Evolutionary conservation across 345 rosid species (phyloP).

Genomic region (Toxicodendron radicans): DNA sequence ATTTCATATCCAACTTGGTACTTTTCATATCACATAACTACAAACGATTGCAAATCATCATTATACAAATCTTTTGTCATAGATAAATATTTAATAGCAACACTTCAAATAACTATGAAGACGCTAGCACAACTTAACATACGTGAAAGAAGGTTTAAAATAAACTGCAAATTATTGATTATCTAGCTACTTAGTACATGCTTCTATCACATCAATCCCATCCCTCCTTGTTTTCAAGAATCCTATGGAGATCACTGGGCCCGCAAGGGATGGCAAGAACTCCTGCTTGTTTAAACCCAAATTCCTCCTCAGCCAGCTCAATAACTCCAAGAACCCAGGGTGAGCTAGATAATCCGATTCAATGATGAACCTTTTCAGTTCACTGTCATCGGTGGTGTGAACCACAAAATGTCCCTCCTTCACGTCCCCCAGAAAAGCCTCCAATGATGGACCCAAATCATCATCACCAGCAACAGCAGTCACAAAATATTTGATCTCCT

Average conservation of each 20-base stretch:
- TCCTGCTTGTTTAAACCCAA: slow-evolving; percentile 22
- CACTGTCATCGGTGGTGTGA: slow-evolving; percentile 6
- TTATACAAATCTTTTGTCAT: neutral
- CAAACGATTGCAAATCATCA: neutral
- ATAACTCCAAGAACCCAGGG: slow-evolving; percentile 24
- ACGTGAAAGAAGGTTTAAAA: neutral
- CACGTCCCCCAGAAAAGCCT: slow-evolving; percentile 15
- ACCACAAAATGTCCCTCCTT: slow-evolving; percentile 29
- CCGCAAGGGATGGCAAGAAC: slow-evolving; percentile 26
- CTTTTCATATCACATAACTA: neutral
- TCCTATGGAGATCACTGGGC: slow-evolving; percentile 15
- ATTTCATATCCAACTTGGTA: neutral
- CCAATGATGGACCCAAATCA: neutral
- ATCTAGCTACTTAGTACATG: neutral
- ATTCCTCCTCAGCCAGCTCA: slow-evolving; percentile 28
- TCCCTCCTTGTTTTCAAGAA: slow-evolving; percentile 10
- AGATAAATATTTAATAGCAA: neutral
- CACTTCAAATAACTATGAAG: neutral
- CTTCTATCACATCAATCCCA: neutral
- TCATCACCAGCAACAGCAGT: neutral
- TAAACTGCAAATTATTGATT: neutral
- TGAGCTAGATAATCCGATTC: slow-evolving; percentile 19
- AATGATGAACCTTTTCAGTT: slow-evolving; percentile 23
- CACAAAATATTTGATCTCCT: neutral
- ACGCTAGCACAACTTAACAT: neutral